Base-by-base conservation (phyloP, 768 basidiomycete species). In the Phaffia tasmanica region DNA sequence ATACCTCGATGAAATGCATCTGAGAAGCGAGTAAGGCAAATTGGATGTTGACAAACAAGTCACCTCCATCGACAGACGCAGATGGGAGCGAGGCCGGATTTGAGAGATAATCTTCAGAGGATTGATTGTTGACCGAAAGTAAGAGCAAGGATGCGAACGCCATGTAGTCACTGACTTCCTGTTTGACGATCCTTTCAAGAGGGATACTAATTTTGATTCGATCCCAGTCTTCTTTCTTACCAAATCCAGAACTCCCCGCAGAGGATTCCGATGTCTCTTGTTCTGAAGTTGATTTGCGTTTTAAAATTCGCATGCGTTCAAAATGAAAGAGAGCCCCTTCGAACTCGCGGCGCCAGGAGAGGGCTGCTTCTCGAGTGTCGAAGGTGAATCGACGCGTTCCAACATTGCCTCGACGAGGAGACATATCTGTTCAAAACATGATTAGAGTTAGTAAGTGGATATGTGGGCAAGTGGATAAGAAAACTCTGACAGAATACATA, bases 361-460 rank as follows among this genome's bases (percentile, higher is more conserved):
- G 70, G 14, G 81, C 78, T 16, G 82, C 79, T 71, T 83, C 84
- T 66, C 80, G 77, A 0, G 84, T 86, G 70, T 84, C 85, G 62
- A 83, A 82, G 70, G 83, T 83, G 23, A 77, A 73, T 77, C 77
- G 62, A 66, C 73, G 62, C 75, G 73, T 51, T 73, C 72, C 25
- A 27, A 63, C 27, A 69, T 65, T 19, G 75, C 74, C 3, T 71
- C 70, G 30, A 72, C 70, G 3, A 73, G 59, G n/a, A 18, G 59
- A 25, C 16, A 27, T 27, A 19, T 48, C 58, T 59, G 58, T 3
- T 42, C 19, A 2, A 19, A 5, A 18, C 9, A n/a, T 29, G 57
- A 35, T 35, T n/a, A 15, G 1, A 5, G 7, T 19, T 42, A 77
- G 8, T 76, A 65, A 25, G 50, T 3, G n/a, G 16, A n/a, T n/a